A percentile compares a stretch with the other conserved stretches of the same genome.
Evolutionary conservation across 2,329 filamentous ascomycete genomes (phyloP).

Genomic region (Colletotrichum zoysiae): DNA sequence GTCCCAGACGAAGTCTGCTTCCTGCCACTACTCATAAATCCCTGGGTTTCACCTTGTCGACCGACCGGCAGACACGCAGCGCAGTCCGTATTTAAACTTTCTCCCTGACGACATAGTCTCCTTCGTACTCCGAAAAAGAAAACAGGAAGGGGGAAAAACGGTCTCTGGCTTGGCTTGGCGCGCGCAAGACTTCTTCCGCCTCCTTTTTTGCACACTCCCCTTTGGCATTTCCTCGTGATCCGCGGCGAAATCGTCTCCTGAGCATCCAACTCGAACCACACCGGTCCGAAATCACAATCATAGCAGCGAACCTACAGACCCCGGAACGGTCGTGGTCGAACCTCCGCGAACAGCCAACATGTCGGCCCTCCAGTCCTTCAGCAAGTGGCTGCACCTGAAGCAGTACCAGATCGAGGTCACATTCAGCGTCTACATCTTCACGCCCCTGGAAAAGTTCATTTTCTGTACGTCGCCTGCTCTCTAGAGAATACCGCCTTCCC

Average conservation of each 20-base stretch:
- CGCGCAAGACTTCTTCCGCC: background rate
- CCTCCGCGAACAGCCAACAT: conserved; percentile 43
- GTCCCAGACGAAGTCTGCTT: conserved; percentile 9
- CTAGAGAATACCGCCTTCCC: background rate
- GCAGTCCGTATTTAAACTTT: conserved; percentile 17
- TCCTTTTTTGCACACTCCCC: background rate
- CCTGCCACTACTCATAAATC: background rate
- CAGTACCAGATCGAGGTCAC: conserved; percentile 99
- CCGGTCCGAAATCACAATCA: conserved; percentile 7
- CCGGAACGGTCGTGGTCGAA: background rate
- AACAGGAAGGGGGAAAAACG: background rate
- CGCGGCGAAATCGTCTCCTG: background rate
- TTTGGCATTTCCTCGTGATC: background rate
- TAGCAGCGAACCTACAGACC: conserved; percentile 8
- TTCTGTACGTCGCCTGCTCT: conserved; percentile 77
- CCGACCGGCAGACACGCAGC: conserved; percentile 1
- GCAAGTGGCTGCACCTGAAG: conserved; percentile 92
- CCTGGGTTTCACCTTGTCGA: conserved; percentile 13
- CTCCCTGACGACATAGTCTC: background rate
- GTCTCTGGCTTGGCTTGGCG: background rate
- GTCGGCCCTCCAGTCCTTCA: conserved; percentile 65
- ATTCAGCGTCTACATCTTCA: conserved; percentile 97
- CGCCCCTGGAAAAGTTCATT: conserved; percentile 93
- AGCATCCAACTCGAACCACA: background rate
- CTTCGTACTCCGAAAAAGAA: background rate